phyloP scores from a whole-genome alignment of 1,139 yeast species.

The Geotrichum cucujoidarum region DNA sequence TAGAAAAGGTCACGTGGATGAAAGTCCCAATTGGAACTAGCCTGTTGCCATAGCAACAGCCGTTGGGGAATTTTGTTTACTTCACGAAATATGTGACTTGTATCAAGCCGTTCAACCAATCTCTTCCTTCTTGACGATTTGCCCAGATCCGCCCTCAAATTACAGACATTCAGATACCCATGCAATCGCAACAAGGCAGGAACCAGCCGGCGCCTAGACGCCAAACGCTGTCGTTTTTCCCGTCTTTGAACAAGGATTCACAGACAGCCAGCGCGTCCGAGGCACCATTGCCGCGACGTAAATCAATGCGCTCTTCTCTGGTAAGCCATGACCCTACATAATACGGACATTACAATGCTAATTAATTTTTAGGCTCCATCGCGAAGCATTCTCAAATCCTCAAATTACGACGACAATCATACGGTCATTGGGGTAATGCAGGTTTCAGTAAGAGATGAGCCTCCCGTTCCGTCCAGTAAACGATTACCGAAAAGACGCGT shows the following conservation, averaged over 20 bases:
- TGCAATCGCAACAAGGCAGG: conserved; percentile 1
- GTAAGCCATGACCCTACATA: neutral
- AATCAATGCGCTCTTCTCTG: conserved; percentile 4
- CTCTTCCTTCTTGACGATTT: no score
- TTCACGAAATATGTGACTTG: neutral
- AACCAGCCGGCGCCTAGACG: conserved; percentile 2
- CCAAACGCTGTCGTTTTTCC: conserved; percentile 6
- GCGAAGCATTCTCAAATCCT: conserved; percentile 25
- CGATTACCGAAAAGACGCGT: conserved; percentile 37
- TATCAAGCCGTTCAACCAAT: neutral
- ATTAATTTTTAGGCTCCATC: conserved; percentile 22
- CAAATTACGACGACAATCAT: conserved; percentile 24
- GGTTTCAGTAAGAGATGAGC: conserved; percentile 18
- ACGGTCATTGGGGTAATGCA: conserved; percentile 29
- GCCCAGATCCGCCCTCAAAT: no score
- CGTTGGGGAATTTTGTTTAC: neutral
- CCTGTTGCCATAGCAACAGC: neutral
- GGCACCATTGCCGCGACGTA: neutral
- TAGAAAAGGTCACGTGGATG: no score
- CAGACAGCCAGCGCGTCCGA: neutral
- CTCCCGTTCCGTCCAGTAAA: conserved; percentile 17
- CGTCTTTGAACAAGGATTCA: neutral
- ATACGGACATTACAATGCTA: neutral
- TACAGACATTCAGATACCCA: neutral
- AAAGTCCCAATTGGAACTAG: no score